A percentile compares a stretch with the other conserved stretches of the same genome.
These are phyloP conservation scores for Gelatoporia subvermispora DNA, from an alignment of 768 basidiomycete genomes.

Conservation along the genomic window DNA sequence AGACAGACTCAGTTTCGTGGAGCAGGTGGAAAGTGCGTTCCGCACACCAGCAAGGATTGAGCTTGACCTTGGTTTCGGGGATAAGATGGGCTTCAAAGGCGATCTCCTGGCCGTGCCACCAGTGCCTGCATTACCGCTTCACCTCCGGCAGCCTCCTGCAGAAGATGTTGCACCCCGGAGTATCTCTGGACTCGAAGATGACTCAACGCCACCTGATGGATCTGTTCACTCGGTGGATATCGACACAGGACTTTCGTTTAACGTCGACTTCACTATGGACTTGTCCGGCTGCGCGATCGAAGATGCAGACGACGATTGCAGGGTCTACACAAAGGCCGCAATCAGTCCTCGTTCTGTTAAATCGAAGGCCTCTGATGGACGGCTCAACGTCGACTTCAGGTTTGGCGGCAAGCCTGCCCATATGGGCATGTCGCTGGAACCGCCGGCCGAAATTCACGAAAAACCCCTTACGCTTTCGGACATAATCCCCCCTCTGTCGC, in stretches of 20 bases:
- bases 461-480: constrained; percentile 60
- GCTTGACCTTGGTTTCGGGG: constrained; percentile 41
- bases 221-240: constrained; percentile 7
- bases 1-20: constrained; percentile 71
- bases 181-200: constrained; percentile 13
- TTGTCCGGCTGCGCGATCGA: constrained; percentile 1
- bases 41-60: constrained; percentile 69
- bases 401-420: constrained; percentile 52
- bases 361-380: constrained; percentile 54
- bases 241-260: constrained; percentile 16
- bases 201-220: constrained; percentile 5
- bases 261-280: constrained; percentile 19
- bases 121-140: constrained; percentile 32
- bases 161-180: constrained; percentile 20
- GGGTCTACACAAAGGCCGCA: constrained; percentile 25
- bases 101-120: constrained; percentile 51
- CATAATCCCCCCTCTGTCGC: constrained; percentile 64
- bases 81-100: constrained; percentile 27
- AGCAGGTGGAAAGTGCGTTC: constrained; percentile 77
- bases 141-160: constrained; percentile 10
- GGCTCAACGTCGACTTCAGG: constrained; percentile 67
- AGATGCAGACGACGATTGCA: constrained; percentile 26
- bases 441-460: constrained; percentile 6
- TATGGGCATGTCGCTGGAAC: constrained; percentile 1
- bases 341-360: constrained; percentile 26